These are phyloP conservation scores for Lactuca sativa DNA, from an alignment of 129 eudicot genomes.

Conservation along the genomic window DNA sequence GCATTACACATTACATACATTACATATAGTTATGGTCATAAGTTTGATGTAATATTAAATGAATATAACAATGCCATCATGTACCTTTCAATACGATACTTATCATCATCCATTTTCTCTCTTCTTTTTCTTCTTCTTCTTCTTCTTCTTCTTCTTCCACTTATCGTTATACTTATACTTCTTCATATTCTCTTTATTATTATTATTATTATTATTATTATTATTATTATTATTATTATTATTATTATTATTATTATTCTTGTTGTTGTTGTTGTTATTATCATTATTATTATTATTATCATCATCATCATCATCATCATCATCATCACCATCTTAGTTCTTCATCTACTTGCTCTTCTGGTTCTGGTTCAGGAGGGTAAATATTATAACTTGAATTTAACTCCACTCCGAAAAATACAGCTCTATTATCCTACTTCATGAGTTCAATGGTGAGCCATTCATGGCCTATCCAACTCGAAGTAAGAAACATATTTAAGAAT, in stretches of 20 bases:
- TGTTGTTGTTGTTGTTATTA: no score
- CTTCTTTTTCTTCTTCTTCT: not conserved
- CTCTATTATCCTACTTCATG: slow-evolving; percentile 63
- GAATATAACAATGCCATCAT: slow-evolving; percentile 5
- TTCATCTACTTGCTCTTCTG: slow-evolving; percentile 26
- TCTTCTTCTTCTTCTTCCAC: not conserved
- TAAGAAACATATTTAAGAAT: not conserved
- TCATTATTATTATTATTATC: no score
- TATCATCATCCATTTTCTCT: no score
- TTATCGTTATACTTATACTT: no score
- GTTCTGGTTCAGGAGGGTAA: slow-evolving; percentile 29
- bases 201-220: no score
- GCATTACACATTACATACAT: no score
- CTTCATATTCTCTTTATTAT: no score
- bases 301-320: slow-evolving; percentile 1
- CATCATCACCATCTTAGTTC: slow-evolving; percentile 3
- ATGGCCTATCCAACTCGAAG: slow-evolving; percentile 22
- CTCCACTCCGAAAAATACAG: slow-evolving; percentile 49
- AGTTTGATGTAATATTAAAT: not conserved
- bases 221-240: no score
- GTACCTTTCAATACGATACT: slow-evolving; percentile 23
- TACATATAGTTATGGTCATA: not conserved
- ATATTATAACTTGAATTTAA: slow-evolving; percentile 46
- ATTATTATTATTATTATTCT: no score
- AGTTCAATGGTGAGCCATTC: slow-evolving; percentile 45